phyloP scores from a whole-genome alignment of 805 yeast genomes.

The Zygoascus ofunaensis region DNA sequence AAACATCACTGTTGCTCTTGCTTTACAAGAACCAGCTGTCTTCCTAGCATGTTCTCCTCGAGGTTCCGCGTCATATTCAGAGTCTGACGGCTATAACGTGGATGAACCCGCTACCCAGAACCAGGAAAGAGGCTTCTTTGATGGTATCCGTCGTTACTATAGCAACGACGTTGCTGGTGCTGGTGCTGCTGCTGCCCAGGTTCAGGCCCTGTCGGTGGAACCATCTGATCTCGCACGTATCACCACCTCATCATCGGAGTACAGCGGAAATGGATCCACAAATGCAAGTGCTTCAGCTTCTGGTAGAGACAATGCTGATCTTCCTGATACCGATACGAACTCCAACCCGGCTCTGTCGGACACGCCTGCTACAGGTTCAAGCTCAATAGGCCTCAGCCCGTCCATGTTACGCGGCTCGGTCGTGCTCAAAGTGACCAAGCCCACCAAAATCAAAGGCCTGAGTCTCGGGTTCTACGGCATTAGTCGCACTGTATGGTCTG shows the following conservation, averaged over 20 bases:
- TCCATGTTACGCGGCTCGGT: constrained; percentile 72
- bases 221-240: neutral
- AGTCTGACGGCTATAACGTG: constrained; percentile 8
- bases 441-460: constrained; percentile 62
- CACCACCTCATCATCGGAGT: neutral
- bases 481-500: constrained; percentile 85
- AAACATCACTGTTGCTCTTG: constrained; percentile 24
- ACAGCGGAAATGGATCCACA: no score
- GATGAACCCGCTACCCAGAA: neutral
- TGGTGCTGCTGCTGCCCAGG: neutral
- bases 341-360: constrained; percentile 8
- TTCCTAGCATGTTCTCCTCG: constrained; percentile 20
- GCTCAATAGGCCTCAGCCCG: constrained; percentile 15
- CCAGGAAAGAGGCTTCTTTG: neutral
- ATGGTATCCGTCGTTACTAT: neutral
- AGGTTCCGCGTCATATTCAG: constrained; percentile 12
- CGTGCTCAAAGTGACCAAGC: constrained; percentile 59
- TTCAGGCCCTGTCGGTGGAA: no score
- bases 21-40: constrained; percentile 26
- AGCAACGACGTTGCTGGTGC: neutral
- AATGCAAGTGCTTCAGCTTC: neutral
- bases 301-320: neutral
- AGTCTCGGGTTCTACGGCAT: constrained; percentile 54
- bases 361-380: neutral
- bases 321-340: neutral